Evolutionary conservation across 495 filamentous ascomycete genomes (phyloP), one percentile per base, ranked within the genome.

Genomic region (Apodospora peruviana): DNA sequence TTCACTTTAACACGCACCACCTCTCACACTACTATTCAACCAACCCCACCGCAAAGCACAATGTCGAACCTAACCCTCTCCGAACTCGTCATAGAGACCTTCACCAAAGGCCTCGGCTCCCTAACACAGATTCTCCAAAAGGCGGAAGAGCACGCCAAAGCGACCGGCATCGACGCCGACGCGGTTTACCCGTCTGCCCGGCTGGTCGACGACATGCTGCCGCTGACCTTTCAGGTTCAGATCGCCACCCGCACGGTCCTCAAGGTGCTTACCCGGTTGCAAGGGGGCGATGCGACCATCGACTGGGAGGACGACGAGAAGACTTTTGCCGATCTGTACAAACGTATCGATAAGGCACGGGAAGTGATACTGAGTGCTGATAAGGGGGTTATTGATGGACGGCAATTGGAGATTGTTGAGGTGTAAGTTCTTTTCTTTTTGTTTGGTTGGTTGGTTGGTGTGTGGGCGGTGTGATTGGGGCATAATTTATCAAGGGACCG

Each of bases 191-290:
- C 59, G 37, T n/a, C 47, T n/a, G 51, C 62, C 9, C 60, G 65
- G 10, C 56, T 74, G 4, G 42, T 51, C 55, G 57, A 62, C 4
- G 75, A 79, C 63, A 77, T 78, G 76, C 64, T 61, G 43, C 63
- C 71, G 5, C 56, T 80, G 17, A 51, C 65, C 37, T 74, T 69
- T 61, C 78, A 82, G 57, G 50, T 81, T 56, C 59, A 66, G 12
- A 58, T 63, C 47, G 56, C 52, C 35, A 58, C 58, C 36, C 51
- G 61, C 42, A 58, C 56, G 0, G 56, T 69, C 41, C 58, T 58
- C 24, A 51, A 56, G 44, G 29, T 42, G 1, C 16, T 64, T 1
- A 45, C 17, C 29, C 55, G 60, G 5, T 42, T 64, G 27, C 32
- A 22, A 9, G 52, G 54, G 16, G 45, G 48, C 16, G 19, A 22